Percentiles rank a stretch among this genome's conserved stretches.
Conservation (phyloP, 495 filamentous ascomycete species). For the Gamarada debralockiae region DNA sequence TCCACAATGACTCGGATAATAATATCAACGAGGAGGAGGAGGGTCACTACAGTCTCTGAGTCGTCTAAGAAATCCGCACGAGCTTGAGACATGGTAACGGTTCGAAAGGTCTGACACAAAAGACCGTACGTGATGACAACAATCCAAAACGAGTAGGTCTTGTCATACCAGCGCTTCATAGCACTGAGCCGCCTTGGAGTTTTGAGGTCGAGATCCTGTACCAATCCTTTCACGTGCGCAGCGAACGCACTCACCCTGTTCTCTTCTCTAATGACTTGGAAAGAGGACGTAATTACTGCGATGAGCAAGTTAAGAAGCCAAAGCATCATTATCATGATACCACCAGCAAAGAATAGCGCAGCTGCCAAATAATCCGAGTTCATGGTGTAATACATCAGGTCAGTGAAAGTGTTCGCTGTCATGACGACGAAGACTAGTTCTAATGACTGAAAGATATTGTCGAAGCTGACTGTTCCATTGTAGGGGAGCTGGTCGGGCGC, state of each 20-base stretch:
- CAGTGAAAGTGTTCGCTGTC: slow-evolving; percentile 94
- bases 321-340: slow-evolving; percentile 88
- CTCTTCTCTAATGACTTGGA: slow-evolving; percentile 97
- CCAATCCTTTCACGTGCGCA: slow-evolving; percentile 53
- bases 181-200: slow-evolving; percentile 45
- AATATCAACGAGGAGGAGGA: slow-evolving; percentile 81
- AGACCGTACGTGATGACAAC: slow-evolving; percentile 73
- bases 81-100: slow-evolving; percentile 60
- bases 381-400: slow-evolving; percentile 88
- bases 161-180: slow-evolving; percentile 67
- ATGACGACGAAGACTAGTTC: slow-evolving; percentile 98
- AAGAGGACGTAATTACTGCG: slow-evolving; percentile 96
- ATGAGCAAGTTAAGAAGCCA: slow-evolving; percentile 97
- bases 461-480: slow-evolving; percentile 86
- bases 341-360: slow-evolving; percentile 79
- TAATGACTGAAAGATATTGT: slow-evolving; percentile 86
- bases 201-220: slow-evolving; percentile 38
- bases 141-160: slow-evolving; percentile 76
- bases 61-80: slow-evolving; percentile 49
- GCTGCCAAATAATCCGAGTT: slow-evolving; percentile 86
- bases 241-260: slow-evolving; percentile 93
- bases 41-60: slow-evolving; percentile 73
- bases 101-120: slow-evolving; percentile 69
- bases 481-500: slow-evolving; percentile 58
- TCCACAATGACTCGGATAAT: slow-evolving; percentile 70